Evolutionary conservation across 164 flowering plant genomes (phyloP), one percentile per base, ranked within the genome.

Genomic region (Tinospora cordifolia): DNA sequence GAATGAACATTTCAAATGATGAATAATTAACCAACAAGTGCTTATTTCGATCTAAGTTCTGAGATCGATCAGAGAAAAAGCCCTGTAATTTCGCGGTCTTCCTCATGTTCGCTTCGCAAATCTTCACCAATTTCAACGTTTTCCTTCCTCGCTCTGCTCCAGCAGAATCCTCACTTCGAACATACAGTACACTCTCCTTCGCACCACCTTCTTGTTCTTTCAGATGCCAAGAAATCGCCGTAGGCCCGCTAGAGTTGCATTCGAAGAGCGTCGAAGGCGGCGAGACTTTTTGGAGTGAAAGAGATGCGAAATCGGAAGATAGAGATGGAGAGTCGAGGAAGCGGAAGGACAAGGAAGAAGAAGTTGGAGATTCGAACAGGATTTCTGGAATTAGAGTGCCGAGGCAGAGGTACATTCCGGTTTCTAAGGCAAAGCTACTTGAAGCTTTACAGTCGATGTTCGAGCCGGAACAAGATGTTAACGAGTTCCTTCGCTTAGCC

Each of bases 331-430:
- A 22, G 5, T 44, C 5, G 44, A 51, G 6, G 68, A 17, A 26
- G 22, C 39, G 17, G 67, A 46, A 12, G 6, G 49, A 40, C 36
- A 41, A 69, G 19, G 69, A n/a, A 49, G 57, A 67, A n/a, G 66
- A 17, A 19, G 65, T 11, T 0, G n/a, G 66, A 6, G 72, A 72
- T 21, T 74, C 69, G 66, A 72, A 59, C 46, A 65, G 71, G 5
- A 75, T 78, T 49, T 73, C 77, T 30, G 88, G 86, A 69, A 83
- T 93, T 76, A 81, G 75, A 57, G 97, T 93, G 24, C 87, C 93
- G 8, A 83, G 94, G 58, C 90, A 83, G 79, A 85, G 74, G 65
- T 78, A 85, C 77, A 88, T 93, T 22, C 72, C 87, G 0, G 84
- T 87, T 71, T 79, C 98, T 6, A 93, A 93, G 76, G 66, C 85